These are phyloP conservation scores for Kregervanrija fluxuum DNA, from an alignment of 805 yeast genomes.

Conservation along the genomic window DNA sequence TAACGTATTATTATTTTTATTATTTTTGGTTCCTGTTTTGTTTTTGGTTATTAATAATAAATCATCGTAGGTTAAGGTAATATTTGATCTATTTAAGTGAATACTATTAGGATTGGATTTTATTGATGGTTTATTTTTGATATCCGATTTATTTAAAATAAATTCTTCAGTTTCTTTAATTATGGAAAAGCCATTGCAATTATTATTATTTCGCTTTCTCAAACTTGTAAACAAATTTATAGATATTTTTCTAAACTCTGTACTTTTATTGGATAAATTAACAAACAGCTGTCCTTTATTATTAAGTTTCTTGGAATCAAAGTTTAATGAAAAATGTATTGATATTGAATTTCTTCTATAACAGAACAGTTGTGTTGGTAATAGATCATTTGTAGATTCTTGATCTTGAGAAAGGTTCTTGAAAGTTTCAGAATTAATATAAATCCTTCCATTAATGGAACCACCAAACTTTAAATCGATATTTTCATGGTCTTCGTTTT, in stretches of 20 bases:
- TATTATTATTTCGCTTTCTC: not conserved
- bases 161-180: constrained; percentile 2
- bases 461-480: not conserved
- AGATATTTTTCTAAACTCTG: not conserved
- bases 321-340: not conserved
- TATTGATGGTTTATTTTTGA: not conserved
- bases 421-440: constrained; percentile 5
- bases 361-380: constrained; percentile 4
- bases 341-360: constrained; percentile 10
- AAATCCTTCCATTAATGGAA: constrained; percentile 4
- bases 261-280: not conserved
- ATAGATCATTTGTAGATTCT: no score
- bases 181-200: not conserved
- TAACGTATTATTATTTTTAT: not conserved
- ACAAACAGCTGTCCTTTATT: not conserved
- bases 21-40: not conserved
- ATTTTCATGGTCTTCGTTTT: no score
- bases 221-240: not conserved
- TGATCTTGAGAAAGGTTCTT: no score
- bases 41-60: not conserved
- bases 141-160: not conserved
- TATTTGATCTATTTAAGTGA: no score
- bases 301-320: not conserved
- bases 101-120: no score
- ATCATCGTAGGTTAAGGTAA: not conserved